Conservation (phyloP, 768 basidiomycete species). For the Mycena galopus region DNA sequence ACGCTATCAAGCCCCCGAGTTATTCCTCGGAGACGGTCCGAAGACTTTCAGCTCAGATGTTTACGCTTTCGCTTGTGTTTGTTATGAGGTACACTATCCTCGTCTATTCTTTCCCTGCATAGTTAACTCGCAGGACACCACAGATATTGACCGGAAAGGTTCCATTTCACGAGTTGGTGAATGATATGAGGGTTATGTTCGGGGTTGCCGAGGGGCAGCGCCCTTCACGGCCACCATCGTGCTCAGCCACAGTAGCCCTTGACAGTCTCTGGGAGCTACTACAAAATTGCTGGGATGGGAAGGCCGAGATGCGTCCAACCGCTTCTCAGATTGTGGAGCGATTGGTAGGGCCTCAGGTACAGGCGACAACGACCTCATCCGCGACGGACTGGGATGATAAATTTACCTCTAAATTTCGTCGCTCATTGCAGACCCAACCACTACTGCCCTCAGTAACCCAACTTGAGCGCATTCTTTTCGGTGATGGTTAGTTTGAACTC, state of each 20-base stretch:
- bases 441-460: slow-evolving; percentile 10
- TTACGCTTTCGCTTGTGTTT: slow-evolving; percentile 57
- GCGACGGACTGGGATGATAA: slow-evolving; percentile 22
- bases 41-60: slow-evolving; percentile 49
- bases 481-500: background rate
- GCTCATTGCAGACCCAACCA: background rate
- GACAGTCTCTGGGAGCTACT: slow-evolving; percentile 22
- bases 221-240: background rate
- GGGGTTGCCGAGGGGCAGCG: background rate
- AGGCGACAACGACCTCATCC: slow-evolving; percentile 18
- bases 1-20: slow-evolving; percentile 54
- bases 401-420: slow-evolving; percentile 23
- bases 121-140: background rate
- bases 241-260: background rate
- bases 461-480: slow-evolving; percentile 4
- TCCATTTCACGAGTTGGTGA: slow-evolving; percentile 8
- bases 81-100: slow-evolving; percentile 47
- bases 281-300: slow-evolving; percentile 16
- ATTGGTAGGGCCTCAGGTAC: background rate
- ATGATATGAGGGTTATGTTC: slow-evolving; percentile 15
- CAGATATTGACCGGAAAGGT: slow-evolving; percentile 24
- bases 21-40: slow-evolving; percentile 40
- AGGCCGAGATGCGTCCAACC: background rate
- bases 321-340: slow-evolving; percentile 6
- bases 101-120: no score